Conservation (phyloP, 805 yeast species). For the Zygoascus ofunaensis region DNA sequence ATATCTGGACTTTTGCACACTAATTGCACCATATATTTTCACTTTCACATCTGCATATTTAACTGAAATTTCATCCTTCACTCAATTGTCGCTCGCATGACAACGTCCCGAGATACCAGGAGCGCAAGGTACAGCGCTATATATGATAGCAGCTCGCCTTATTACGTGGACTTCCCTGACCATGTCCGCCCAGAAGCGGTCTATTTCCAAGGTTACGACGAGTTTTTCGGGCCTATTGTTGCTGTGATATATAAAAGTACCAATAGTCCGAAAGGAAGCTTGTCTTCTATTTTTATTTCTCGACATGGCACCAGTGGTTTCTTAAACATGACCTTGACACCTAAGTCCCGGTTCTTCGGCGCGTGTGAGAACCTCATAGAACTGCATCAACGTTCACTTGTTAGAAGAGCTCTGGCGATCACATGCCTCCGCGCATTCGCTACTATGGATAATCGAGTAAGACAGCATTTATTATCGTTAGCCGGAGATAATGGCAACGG, state of each 20-base stretch:
- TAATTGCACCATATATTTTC: too few species aligned
- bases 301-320: slow-evolving; percentile 56
- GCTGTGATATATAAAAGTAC: slow-evolving; percentile 26
- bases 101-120: slow-evolving; percentile 1
- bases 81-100: too few species aligned
- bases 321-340: slow-evolving; percentile 47
- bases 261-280: slow-evolving; percentile 13
- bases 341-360: slow-evolving; percentile 62
- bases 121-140: slow-evolving; percentile 1
- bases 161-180: slow-evolving; percentile 21
- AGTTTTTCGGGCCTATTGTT: slow-evolving; percentile 27
- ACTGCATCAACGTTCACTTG: slow-evolving; percentile 44
- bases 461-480: slow-evolving; percentile 9
- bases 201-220: slow-evolving; percentile 30
- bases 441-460: slow-evolving; percentile 34
- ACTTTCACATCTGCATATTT: too few species aligned
- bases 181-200: slow-evolving; percentile 24
- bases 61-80: too few species aligned
- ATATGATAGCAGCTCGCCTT: slow-evolving; percentile 29
- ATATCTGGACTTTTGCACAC: too few species aligned
- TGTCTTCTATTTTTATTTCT: slow-evolving; percentile 27
- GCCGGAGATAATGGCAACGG: slow-evolving; percentile 4
- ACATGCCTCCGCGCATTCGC: slow-evolving; percentile 61
- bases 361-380: slow-evolving; percentile 62
- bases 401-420: slow-evolving; percentile 69